phyloP scores from a whole-genome alignment of 257 asterid species.

The Salvia rosmarinus region DNA sequence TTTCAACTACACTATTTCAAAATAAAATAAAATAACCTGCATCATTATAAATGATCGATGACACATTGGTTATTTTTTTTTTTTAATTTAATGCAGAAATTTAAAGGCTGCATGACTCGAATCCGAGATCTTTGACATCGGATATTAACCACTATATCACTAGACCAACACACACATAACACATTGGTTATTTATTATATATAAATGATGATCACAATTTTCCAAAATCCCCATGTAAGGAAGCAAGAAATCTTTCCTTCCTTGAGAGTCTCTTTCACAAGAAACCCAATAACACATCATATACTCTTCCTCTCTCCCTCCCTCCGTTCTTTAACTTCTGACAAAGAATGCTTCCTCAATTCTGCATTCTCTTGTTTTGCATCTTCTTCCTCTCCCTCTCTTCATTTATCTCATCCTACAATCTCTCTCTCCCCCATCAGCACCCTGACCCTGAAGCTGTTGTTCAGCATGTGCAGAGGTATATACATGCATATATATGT shows the following conservation, averaged over 20 bases:
- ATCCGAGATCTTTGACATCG: no score
- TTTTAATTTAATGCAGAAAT: no score
- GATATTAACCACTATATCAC: no score
- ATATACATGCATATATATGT: not conserved
- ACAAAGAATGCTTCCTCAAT: conserved; percentile 56
- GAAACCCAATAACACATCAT: conserved; percentile 36
- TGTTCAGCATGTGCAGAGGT: conserved; percentile 77
- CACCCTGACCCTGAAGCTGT: conserved; percentile 94
- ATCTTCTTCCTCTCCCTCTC: conserved; percentile 47
- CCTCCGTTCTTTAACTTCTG: conserved; percentile 21
- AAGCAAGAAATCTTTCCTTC: conserved; percentile 50
- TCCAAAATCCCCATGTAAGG: conserved; percentile 43
- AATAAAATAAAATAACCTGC: conserved; percentile 31
- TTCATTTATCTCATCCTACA: conserved; percentile 44
- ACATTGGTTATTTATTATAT: no score
- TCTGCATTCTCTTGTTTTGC: conserved; percentile 50
- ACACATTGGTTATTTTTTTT: conserved; percentile 4
- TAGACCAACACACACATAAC: no score
- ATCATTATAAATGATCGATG: conserved; percentile 17
- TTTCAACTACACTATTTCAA: not conserved
- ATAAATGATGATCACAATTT: conserved; percentile 41
- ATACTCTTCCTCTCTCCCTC: conserved; percentile 35
- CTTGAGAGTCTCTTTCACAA: conserved; percentile 43
- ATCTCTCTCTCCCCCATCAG: conserved; percentile 81
- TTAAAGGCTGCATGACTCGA: no score